Conservation (phyloP, 495 filamentous ascomycete species). For the Aspergillus asperescens region DNA sequence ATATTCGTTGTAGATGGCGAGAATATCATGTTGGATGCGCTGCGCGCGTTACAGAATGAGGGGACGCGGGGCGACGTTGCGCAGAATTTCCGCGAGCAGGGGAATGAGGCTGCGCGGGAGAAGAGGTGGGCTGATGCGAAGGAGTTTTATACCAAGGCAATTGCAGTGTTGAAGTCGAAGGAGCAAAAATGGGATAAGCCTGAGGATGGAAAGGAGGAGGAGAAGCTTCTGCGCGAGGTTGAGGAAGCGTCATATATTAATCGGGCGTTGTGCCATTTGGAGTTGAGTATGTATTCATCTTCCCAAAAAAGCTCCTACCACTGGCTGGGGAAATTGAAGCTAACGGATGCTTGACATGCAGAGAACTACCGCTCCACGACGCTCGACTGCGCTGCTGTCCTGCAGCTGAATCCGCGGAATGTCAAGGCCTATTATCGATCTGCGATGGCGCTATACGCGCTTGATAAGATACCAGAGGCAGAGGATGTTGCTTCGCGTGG, state of each 20-base stretch:
- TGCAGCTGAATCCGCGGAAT: constrained; percentile 71
- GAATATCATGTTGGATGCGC: constrained; percentile 75
- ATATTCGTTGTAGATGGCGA: constrained; percentile 39
- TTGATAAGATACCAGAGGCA: constrained; percentile 69
- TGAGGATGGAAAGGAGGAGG: constrained; percentile 47
- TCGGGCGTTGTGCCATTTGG: constrained; percentile 79
- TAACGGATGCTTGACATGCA: constrained; percentile 26
- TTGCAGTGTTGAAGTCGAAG: constrained; percentile 57
- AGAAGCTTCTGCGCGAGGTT: constrained; percentile 50
- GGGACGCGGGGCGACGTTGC: constrained; percentile 79
- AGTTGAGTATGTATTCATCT: constrained; percentile 49
- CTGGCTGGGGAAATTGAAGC: no score
- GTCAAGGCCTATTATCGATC: constrained; percentile 88
- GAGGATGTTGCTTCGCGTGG: constrained; percentile 68
- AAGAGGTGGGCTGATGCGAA: constrained; percentile 77
- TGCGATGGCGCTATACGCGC: constrained; percentile 63
- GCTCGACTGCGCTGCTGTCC: constrained; percentile 71
- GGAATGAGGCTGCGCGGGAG: constrained; percentile 76
- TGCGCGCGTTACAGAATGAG: constrained; percentile 87
- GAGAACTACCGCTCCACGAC: constrained; percentile 82
- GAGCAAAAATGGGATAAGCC: constrained; percentile 51
- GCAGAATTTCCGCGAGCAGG: constrained; percentile 74
- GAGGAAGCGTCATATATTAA: constrained; percentile 79
- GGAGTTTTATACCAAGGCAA: constrained; percentile 84
- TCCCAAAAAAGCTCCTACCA: no score